Evolutionary conservation across 768 basidiomycete genomes (phyloP).

Genomic region (Tricholoma terreum): DNA sequence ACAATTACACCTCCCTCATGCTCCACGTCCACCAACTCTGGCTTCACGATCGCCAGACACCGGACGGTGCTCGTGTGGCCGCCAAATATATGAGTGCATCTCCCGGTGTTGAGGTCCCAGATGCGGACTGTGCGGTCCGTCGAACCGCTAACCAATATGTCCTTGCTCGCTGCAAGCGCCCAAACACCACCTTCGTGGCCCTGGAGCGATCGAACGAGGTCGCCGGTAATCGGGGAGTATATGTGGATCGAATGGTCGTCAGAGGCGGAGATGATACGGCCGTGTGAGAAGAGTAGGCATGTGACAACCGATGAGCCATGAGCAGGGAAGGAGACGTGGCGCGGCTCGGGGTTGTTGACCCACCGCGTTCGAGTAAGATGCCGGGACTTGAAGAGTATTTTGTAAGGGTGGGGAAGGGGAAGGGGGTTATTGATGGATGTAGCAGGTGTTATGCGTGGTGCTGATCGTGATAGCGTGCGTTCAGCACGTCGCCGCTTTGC

Average conservation of each 20-base stretch:
- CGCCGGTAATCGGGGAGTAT: conserved; percentile 84
- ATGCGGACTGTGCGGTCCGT: conserved; percentile 93
- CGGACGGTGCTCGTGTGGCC: conserved; percentile 97
- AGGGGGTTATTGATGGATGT: conserved; percentile 39
- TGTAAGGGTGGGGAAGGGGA: conserved; percentile 82
- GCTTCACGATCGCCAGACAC: conserved; percentile 94
- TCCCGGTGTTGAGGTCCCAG: conserved; percentile 79
- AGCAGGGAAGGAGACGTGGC: conserved; percentile 80
- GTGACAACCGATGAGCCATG: conserved; percentile 92
- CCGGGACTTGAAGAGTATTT: conserved; percentile 90
- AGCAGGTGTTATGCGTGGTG: neutral
- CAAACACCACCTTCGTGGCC: conserved; percentile 97
- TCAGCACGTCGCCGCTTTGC: conserved; percentile 51
- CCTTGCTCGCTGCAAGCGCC: conserved; percentile 89
- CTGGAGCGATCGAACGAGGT: conserved; percentile 66
- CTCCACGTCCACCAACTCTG: conserved; percentile 79
- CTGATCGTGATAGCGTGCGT: conserved; percentile 21
- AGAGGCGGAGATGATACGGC: conserved; percentile 94
- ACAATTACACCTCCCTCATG: conserved; percentile 56
- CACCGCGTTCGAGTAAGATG: conserved; percentile 78
- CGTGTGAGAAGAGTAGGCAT: conserved; percentile 90
- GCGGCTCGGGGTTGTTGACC: conserved; percentile 70
- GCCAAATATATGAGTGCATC: conserved; percentile 90
- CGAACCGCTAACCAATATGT: conserved; percentile 86
- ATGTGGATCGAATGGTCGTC: conserved; percentile 97